These are phyloP conservation scores for Venturia effusa DNA, from an alignment of 2,329 filamentous ascomycete species.

Conservation along the genomic window DNA sequence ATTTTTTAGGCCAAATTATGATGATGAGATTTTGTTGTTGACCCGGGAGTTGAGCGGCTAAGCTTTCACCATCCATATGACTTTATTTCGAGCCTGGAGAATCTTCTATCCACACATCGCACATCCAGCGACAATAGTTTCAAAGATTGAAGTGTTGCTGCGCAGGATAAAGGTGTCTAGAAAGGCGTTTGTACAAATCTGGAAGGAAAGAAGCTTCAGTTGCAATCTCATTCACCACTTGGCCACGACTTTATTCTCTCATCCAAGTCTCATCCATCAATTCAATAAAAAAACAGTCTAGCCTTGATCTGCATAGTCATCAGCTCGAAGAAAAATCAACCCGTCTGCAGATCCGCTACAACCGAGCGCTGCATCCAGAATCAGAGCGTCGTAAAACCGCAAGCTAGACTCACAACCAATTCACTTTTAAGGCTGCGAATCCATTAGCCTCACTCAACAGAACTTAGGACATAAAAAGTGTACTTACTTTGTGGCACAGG, in stretches of 20 bases:
- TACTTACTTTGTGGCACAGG: slow-evolving; percentile 11
- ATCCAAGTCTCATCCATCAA: background rate
- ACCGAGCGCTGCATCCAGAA: background rate
- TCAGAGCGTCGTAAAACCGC: background rate
- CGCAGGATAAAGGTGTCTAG: background rate
- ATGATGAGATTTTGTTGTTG: background rate
- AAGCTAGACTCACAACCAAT: slow-evolving; percentile 6
- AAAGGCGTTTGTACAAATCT: background rate
- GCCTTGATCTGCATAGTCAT: background rate
- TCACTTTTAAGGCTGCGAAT: slow-evolving; percentile 8
- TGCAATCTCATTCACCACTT: too few species aligned
- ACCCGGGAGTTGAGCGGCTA: too few species aligned
- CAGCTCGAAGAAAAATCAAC: background rate
- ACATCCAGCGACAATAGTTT: background rate
- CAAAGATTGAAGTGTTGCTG: background rate
- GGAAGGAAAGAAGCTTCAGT: too few species aligned
- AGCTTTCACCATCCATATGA: background rate
- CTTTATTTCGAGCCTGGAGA: background rate
- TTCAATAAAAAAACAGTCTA: background rate
- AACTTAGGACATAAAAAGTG: background rate
- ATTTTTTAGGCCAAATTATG: too few species aligned
- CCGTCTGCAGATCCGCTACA: background rate
- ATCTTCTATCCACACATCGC: too few species aligned
- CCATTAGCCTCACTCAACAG: background rate
- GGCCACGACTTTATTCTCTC: background rate